Conservation (phyloP, 176 grass and related monocot species). For the Neostapfia colusana region DNA sequence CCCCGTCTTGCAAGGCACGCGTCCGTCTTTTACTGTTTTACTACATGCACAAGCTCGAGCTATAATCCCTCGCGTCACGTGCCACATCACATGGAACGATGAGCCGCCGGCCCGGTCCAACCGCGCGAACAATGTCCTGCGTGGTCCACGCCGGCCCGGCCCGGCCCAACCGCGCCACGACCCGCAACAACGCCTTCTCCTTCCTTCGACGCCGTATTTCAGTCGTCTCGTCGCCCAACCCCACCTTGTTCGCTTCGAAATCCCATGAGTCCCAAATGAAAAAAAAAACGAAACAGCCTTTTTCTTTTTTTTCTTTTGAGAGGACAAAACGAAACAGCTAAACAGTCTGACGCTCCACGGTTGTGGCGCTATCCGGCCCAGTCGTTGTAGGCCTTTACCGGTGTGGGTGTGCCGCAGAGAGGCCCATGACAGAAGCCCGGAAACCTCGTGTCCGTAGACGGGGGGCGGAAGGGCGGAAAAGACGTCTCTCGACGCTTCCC, state of each 20-base stretch:
- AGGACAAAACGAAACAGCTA: no score
- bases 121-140: neutral
- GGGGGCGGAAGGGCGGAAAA: no score
- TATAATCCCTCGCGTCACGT: neutral
- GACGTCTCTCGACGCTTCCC: no score
- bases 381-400: neutral
- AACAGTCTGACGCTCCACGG: neutral
- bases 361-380: neutral
- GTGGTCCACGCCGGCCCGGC: neutral
- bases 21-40: neutral
- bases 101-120: neutral
- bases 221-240: no score
- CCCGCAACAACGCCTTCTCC: neutral
- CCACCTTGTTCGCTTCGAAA: no score
- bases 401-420: neutral
- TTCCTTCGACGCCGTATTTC: no score
- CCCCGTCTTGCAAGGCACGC: neutral
- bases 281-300: no score
- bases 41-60: no score
- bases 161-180: neutral
- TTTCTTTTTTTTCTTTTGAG: no score
- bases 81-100: neutral
- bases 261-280: no score
- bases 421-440: neutral
- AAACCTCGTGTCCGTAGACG: neutral